These are phyloP conservation scores for Kazachstania psychrophila DNA, from an alignment of 805 yeast species.

Conservation along the genomic window DNA sequence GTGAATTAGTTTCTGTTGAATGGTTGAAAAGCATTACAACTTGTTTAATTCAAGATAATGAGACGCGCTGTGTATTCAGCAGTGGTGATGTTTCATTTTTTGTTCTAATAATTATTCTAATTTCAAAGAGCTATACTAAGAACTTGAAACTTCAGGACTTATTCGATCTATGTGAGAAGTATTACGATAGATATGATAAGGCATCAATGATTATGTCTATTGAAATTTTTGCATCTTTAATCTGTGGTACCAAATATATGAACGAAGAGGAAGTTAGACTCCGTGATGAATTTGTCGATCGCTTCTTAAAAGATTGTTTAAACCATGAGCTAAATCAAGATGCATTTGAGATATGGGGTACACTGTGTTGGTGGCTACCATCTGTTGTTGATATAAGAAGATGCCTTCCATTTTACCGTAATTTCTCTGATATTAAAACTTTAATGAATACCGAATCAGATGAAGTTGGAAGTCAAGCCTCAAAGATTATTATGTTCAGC, in stretches of 20 bases:
- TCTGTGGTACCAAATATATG: slow-evolving; percentile 42
- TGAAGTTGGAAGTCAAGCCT: slow-evolving; percentile 57
- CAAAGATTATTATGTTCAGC: slow-evolving; percentile 45
- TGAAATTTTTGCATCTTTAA: slow-evolving; percentile 60
- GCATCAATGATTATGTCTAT: slow-evolving; percentile 68
- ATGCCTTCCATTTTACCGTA: slow-evolving; percentile 42
- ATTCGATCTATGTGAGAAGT: slow-evolving; percentile 38
- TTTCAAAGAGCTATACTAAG: slow-evolving; percentile 34
- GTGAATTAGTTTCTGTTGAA: slow-evolving; percentile 38
- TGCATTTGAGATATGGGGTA: slow-evolving; percentile 62
- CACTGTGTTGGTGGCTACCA: slow-evolving; percentile 69
- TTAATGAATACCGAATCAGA: slow-evolving; percentile 42
- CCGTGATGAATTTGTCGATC: slow-evolving; percentile 41
- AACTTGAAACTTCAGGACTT: slow-evolving; percentile 42
- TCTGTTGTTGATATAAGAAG: slow-evolving; percentile 60
- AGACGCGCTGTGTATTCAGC: slow-evolving; percentile 57
- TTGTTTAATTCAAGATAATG: slow-evolving; percentile 57
- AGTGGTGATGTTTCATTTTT: slow-evolving; percentile 55
- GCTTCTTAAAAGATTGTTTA: slow-evolving; percentile 39
- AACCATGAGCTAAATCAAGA: slow-evolving; percentile 63
- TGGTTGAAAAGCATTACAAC: slow-evolving; percentile 49
- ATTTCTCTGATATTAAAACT: slow-evolving; percentile 37
- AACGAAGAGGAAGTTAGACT: slow-evolving; percentile 25
- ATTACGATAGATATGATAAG: slow-evolving; percentile 62
- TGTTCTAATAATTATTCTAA: slow-evolving; percentile 41